Base-by-base conservation (phyloP, 2,329 filamentous ascomycete genomes). In the Fusarium sororula region DNA sequence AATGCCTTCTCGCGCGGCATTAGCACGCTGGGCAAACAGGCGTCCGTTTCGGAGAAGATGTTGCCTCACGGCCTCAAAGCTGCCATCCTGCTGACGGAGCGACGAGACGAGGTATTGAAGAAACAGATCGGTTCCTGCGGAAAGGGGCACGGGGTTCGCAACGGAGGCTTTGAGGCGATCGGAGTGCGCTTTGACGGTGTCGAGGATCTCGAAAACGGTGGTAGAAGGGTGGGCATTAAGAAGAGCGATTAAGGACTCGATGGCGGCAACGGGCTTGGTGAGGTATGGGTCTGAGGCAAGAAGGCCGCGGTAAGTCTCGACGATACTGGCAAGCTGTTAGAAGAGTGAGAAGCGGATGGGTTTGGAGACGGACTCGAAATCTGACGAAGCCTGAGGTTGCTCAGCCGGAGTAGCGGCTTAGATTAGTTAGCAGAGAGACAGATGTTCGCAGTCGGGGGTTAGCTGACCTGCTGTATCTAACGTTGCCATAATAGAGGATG, bases 221-320 rank as follows among this genome's bases (percentile, higher is more conserved):
- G 92, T 93, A 12, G 94, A 92, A 71, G 92, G 91, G 51, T 92
- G 93, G 73, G 93, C 89, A 79, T 92, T 92, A 68, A 98, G 93
- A 69, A 96, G 92, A 80, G 93, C 90, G 76, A 98, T 96, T 68
- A 99, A 89, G 35, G 95, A 92, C 84, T 97, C 94, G 80, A 98
- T 98, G 67, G 95, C 95, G 26, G 96, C 96, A 63, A 99, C 94
- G 72, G 96, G 95, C 90, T 98, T 98, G 41, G 96, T 98, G 60
- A 98, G 89, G 71, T 97, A 94, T 17, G 93, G 88, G 81, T 98
- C 95, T 58, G 87, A 85, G 69, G 84, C 81, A 56, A 90, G 87
- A 67, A 90, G 85, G 68, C 83, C 82, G 74, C 85, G 82, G 80
- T 90, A 91, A 28, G 87, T 86, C 32, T 83, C 81, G 68, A 90